A percentile compares a stretch with the other conserved stretches of the same genome.
These are phyloP conservation scores for Ceratocystis smalleyi DNA, from an alignment of 2,329 filamentous ascomycete species.

Conservation along the genomic window DNA sequence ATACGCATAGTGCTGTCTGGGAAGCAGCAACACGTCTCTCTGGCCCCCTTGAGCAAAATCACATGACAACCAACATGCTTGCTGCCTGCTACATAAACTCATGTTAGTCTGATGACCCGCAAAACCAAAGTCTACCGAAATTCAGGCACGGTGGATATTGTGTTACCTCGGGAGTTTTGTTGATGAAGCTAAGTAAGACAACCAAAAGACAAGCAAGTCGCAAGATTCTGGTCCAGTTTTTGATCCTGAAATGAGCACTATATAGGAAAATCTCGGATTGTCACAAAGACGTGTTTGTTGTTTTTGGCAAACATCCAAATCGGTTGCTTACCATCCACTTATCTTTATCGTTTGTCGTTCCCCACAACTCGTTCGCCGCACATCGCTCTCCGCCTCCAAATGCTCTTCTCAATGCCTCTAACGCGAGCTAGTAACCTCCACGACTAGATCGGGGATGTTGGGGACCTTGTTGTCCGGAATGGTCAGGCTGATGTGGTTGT, in stretches of 20 bases:
- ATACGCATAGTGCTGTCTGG: too few relatives aligned
- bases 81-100: too few relatives aligned
- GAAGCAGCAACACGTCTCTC: too few relatives aligned
- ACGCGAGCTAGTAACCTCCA: conserved; percentile 29
- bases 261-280: neutral
- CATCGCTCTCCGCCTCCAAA: neutral
- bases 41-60: neutral
- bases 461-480: neutral
- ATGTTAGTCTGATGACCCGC: conserved; percentile 6
- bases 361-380: neutral
- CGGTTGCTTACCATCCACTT: neutral
- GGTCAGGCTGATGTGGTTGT: conserved; percentile 24
- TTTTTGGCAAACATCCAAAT: neutral
- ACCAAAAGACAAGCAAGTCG: neutral
- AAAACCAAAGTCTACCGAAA: neutral
- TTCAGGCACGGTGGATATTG: neutral
- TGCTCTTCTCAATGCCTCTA: too few relatives aligned
- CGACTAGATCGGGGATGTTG: conserved; percentile 17
- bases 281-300: neutral
- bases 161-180: neutral
- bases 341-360: neutral
- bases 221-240: neutral
- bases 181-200: neutral
- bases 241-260: neutral
- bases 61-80: conserved; percentile 1